A percentile compares a stretch with the other conserved stretches of the same genome.
phyloP scores from a whole-genome alignment of 495 filamentous ascomycete genomes.

The Pseudevernia furfuracea region DNA sequence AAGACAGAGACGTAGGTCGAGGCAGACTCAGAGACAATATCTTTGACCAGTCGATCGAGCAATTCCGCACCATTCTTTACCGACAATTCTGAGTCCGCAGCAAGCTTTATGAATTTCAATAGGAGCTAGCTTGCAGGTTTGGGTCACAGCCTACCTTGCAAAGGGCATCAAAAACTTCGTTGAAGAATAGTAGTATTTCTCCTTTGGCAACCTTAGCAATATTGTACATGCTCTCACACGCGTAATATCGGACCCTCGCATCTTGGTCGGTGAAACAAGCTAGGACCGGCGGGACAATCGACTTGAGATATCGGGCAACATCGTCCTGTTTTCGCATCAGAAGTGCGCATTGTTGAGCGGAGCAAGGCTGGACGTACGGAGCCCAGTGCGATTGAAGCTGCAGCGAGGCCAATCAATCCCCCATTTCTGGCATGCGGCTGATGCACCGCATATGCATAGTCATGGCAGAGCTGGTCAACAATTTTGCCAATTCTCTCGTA shows the following conservation, averaged over 20 bases:
- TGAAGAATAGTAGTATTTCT: constrained; percentile 92
- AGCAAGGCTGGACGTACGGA: constrained; percentile 52
- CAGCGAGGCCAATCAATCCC: constrained; percentile 90
- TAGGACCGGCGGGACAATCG: constrained; percentile 94
- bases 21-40: constrained; percentile 95
- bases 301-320: constrained; percentile 80
- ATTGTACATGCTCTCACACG: constrained; percentile 99
- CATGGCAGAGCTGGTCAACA: constrained; percentile 91
- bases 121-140: constrained; percentile 1
- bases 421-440: constrained; percentile 97
- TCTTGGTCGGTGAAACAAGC: constrained; percentile 98
- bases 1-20: constrained; percentile 90
- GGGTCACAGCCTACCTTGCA: constrained; percentile 65
- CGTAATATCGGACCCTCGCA: constrained; percentile 96
- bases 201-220: constrained; percentile 99
- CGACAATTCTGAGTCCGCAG: constrained; percentile 90
- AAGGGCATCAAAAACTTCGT: constrained; percentile 93
- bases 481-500: constrained; percentile 73
- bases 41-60: constrained; percentile 91
- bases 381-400: constrained; percentile 92
- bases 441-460: constrained; percentile 95
- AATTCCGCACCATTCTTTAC: constrained; percentile 98
- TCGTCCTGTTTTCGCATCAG: constrained; percentile 53
- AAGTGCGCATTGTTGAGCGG: background rate
- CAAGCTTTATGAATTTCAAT: constrained; percentile 51